These are phyloP conservation scores for Epichloe elymi DNA, from an alignment of 2,329 filamentous ascomycete genomes.

Conservation along the genomic window DNA sequence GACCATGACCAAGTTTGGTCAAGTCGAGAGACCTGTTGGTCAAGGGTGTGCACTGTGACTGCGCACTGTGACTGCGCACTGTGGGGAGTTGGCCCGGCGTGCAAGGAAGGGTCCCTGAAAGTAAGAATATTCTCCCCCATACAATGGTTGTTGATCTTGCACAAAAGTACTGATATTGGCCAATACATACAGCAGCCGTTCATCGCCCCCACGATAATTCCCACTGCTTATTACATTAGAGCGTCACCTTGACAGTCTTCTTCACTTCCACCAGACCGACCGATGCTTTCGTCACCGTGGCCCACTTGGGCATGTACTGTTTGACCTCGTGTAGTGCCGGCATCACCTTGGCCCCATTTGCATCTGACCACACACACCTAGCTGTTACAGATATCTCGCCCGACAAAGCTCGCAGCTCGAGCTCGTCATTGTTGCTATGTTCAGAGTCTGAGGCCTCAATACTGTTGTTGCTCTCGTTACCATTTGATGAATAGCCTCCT, in stretches of 20 bases:
- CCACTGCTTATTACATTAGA: conserved; percentile 14
- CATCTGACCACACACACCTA: conserved; percentile 79
- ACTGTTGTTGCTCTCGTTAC: background rate
- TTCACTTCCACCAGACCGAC: conserved; percentile 74
- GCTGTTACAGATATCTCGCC: conserved; percentile 46
- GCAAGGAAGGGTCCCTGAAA: background rate
- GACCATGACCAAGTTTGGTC: too few relatives aligned
- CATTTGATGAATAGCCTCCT: background rate
- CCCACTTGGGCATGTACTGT: conserved; percentile 69
- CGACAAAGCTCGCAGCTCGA: conserved; percentile 6
- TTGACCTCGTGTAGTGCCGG: conserved; percentile 73
- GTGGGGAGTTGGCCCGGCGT: too few relatives aligned
- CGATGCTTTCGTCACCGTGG: conserved; percentile 57
- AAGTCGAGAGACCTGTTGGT: too few relatives aligned
- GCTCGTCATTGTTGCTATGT: conserved; percentile 6
- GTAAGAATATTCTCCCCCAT: background rate
- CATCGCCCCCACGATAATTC: background rate
- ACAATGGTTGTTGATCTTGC: background rate
- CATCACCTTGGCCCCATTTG: conserved; percentile 56
- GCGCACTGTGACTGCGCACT: too few relatives aligned
- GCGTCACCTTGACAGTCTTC: conserved; percentile 47
- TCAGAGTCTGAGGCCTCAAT: background rate
- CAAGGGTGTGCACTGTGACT: too few relatives aligned
- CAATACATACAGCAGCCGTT: too few relatives aligned
- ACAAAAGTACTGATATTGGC: background rate